Conservation (phyloP, 495 filamentous ascomycete genomes). For the Melanomma pulvis-pyrius region DNA sequence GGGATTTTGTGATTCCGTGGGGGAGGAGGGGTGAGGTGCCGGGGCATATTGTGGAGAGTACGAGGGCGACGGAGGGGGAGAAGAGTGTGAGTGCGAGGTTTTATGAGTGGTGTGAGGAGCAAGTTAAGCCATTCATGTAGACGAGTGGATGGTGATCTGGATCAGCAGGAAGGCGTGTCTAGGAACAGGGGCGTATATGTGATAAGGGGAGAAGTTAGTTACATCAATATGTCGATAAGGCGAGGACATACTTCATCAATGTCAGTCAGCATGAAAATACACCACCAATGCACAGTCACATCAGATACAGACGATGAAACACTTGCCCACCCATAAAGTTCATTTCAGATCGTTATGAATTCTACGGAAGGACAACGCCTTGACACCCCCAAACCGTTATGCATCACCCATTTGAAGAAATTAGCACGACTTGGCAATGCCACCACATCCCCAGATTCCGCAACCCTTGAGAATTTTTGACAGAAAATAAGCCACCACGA, state of each 20-base stretch:
- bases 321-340: slow-evolving; percentile 38
- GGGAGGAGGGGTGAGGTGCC: slow-evolving; percentile 41
- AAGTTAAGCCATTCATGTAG: slow-evolving; percentile 28
- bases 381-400: slow-evolving; percentile 32
- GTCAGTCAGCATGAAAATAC: not conserved
- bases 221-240: too few species aligned
- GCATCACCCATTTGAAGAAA: slow-evolving; percentile 27
- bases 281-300: not conserved
- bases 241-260: not conserved
- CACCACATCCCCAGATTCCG: slow-evolving; percentile 31
- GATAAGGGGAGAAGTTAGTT: too few species aligned
- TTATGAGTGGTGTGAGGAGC: slow-evolving; percentile 45
- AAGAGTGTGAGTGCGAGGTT: slow-evolving; percentile 38
- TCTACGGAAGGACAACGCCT: slow-evolving; percentile 41
- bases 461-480: slow-evolving; percentile 6
- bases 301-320: slow-evolving; percentile 1
- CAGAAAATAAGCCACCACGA: slow-evolving; percentile 16
- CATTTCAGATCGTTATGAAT: slow-evolving; percentile 38
- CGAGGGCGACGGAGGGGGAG: slow-evolving; percentile 46
- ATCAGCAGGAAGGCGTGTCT: too few species aligned
- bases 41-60: slow-evolving; percentile 40
- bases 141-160: not conserved
- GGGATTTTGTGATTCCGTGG: slow-evolving; percentile 49
- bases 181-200: too few species aligned
- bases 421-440: slow-evolving; percentile 29